phyloP scores from a whole-genome alignment of 2,329 filamentous ascomycete species.

The Alternaria gansuensis region DNA sequence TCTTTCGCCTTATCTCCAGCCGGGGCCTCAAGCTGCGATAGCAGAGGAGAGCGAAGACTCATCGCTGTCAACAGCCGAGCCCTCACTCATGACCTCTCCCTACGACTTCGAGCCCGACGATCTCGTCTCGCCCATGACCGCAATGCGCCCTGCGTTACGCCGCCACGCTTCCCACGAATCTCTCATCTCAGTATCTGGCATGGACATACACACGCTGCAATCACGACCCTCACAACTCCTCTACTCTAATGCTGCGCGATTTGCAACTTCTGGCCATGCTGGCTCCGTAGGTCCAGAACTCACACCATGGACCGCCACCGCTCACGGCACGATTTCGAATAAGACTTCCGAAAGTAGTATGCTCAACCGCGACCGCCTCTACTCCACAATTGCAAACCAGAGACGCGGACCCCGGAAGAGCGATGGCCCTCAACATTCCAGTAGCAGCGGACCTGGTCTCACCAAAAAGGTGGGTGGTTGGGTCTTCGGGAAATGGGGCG shows the following conservation, averaged over 20 bases:
- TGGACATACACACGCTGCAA: conserved; percentile 87
- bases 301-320: conserved; percentile 57
- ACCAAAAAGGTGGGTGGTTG: conserved; percentile 69
- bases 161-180: conserved; percentile 84
- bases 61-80: conserved; percentile 23
- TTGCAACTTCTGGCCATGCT: conserved; percentile 57
- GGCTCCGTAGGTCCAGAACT: conserved; percentile 53
- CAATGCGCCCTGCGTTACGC: conserved; percentile 61
- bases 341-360: conserved; percentile 61
- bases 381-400: conserved; percentile 43
- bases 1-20: conserved; percentile 37
- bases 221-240: conserved; percentile 79
- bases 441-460: conserved; percentile 46
- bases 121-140: conserved; percentile 40
- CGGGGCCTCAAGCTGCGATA: conserved; percentile 43
- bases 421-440: conserved; percentile 28
- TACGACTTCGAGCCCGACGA: conserved; percentile 42
- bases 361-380: conserved; percentile 64
- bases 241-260: conserved; percentile 61
- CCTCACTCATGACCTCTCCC: conserved; percentile 36
- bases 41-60: conserved; percentile 50
- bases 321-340: conserved; percentile 62
- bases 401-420: conserved; percentile 36
- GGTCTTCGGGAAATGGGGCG: conserved; percentile 71
- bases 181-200: conserved; percentile 83